A percentile compares a stretch with the other conserved stretches of the same genome.
Conservation (phyloP, 768 basidiomycete species). For the Neoboletus magnificus region DNA sequence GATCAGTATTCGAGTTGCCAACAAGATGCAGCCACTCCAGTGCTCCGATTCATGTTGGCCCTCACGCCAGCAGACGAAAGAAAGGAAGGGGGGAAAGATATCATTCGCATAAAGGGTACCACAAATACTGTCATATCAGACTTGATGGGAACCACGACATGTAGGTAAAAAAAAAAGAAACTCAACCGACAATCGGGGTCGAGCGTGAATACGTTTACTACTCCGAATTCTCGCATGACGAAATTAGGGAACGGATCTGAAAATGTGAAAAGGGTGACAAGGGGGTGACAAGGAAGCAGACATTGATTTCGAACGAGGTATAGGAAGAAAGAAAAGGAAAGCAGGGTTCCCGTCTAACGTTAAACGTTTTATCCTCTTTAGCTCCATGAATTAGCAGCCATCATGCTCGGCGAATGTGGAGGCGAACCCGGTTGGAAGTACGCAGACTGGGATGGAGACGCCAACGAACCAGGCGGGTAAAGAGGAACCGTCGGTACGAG, state of each 20-base stretch:
- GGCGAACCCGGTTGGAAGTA: conserved; percentile 56
- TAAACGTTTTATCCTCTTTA: not conserved
- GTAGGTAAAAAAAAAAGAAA: not conserved
- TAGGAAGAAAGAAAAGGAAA: not conserved
- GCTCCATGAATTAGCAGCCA: conserved; percentile 25
- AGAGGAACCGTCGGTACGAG: conserved; percentile 49
- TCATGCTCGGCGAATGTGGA: conserved; percentile 51
- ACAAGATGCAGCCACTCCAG: not conserved
- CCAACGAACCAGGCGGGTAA: conserved; percentile 41
- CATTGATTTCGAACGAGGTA: not conserved
- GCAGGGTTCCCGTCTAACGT: not conserved
- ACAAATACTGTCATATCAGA: not conserved
- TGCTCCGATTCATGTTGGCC: not conserved
- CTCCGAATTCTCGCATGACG: not conserved
- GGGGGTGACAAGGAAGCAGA: not conserved
- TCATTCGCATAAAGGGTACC: not conserved
- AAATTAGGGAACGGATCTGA: not conserved
- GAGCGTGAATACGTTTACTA: not conserved
- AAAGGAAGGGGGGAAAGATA: not conserved
- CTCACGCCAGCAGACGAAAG: not conserved
- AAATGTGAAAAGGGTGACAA: not conserved
- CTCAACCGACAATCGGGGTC: too few species aligned
- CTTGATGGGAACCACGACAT: not conserved
- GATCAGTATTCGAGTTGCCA: not conserved
- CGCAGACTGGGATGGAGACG: conserved; percentile 50